phyloP scores from a whole-genome alignment of 371 early-diverging fungal species.

The Apophysomyces sp. region DNA sequence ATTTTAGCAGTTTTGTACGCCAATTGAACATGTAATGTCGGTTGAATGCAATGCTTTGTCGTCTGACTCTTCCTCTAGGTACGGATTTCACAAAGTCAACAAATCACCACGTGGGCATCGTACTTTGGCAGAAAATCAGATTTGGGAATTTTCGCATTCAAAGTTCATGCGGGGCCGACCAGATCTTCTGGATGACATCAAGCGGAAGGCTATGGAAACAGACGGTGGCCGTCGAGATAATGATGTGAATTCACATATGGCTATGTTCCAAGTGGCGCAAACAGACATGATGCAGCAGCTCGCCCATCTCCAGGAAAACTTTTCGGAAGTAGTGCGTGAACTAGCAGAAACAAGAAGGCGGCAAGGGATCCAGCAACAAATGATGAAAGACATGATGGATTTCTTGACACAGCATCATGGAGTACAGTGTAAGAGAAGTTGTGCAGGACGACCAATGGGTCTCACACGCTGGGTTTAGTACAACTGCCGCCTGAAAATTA shows the following conservation, averaged over 20 bases:
- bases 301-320: constrained; percentile 67
- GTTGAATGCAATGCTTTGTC: neutral
- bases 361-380: constrained; percentile 52
- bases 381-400: constrained; percentile 54
- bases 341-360: constrained; percentile 62
- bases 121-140: constrained; percentile 71
- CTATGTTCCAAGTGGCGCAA: constrained; percentile 66
- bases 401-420: constrained; percentile 41
- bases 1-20: constrained; percentile 78
- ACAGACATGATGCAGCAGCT: constrained; percentile 68
- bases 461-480: neutral
- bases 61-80: constrained; percentile 23
- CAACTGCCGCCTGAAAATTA: constrained; percentile 3
- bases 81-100: constrained; percentile 83
- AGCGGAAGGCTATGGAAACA: constrained; percentile 76
- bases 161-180: constrained; percentile 72
- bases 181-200: constrained; percentile 76
- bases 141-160: constrained; percentile 86
- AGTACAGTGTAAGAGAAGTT: constrained; percentile 37
- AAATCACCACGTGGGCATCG: constrained; percentile 76
- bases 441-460: neutral
- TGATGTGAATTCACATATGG: constrained; percentile 63
- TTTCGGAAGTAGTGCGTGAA: constrained; percentile 67
- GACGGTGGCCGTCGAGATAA: constrained; percentile 64
- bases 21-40: constrained; percentile 73